Evolutionary conservation across 768 basidiomycete genomes (phyloP), one percentile per base, ranked within the genome.

Genomic region (Collybia sp.): DNA sequence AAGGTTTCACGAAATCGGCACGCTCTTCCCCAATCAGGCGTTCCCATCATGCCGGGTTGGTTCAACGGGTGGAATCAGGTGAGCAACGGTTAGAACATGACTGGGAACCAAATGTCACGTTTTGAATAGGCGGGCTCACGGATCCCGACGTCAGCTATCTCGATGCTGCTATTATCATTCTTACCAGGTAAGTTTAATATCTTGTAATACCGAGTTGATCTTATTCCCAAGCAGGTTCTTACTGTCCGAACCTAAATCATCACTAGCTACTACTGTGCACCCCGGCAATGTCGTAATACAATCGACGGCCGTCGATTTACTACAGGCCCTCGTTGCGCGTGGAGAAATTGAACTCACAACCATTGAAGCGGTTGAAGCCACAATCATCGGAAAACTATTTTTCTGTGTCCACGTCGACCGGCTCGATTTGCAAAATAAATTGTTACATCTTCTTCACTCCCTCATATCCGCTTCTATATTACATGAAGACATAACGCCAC

Each of bases 341-440:
- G 93, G 92, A 13, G 93, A 97, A 46, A 60, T 89, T 17, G 85
- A 90, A 45, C 53, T 64, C 9, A 54, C 75, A 13, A 59, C 75
- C 0, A 69, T 91, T 1, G 79, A 85, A 47, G 69, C 69, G 17
- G 71, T 94, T 37, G 87, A 94, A 59, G 75, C 80, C 5, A 73
- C 75, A 6, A 72, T 95, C 38, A 71, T 93, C 19, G 76, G 76
- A 39, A 91, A 90, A 61, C 74, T 95, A 1, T 93, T 80, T 61
- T 71, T 77, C 40, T 83, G 75, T 39, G 70, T 96, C 30, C 88
- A 94, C 58, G 67, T 70, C 16, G 68, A 65, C 33, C 75, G 83
- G 31, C 76, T 93, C 34, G 88, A 95, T 56, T 71, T 93, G 12
- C 96, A 98, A 69, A 93, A 90, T 72, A 95, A 93, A 60, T 77